Evolutionary conservation across 495 filamentous ascomycete species (phyloP).

Genomic region (Entonaema liquescens): DNA sequence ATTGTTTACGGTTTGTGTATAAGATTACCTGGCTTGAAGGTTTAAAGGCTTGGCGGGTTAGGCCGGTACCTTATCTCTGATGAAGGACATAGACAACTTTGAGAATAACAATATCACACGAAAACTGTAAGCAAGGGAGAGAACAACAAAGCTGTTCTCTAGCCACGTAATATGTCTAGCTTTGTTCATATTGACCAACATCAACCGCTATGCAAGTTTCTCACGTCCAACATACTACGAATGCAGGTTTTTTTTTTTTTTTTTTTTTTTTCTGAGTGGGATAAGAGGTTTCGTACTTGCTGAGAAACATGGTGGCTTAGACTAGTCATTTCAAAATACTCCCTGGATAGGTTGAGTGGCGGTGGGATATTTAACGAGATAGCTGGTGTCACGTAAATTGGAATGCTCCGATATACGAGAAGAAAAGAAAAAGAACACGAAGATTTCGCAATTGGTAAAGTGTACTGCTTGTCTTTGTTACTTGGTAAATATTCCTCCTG

Average conservation of each 20-base stretch:
- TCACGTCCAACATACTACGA: neutral
- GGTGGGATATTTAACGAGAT: neutral
- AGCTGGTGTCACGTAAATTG: neutral
- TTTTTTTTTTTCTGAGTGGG: neutral
- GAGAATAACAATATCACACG: neutral
- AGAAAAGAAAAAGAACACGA: neutral
- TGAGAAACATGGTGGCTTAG: neutral
- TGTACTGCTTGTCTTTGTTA: neutral
- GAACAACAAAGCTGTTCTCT: neutral
- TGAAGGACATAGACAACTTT: neutral
- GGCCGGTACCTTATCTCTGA: neutral
- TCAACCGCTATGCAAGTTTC: neutral
- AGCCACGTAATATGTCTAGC: neutral
- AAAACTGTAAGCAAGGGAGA: neutral
- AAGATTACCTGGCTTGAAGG: neutral
- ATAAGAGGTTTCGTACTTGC: neutral
- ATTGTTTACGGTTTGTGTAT: neutral
- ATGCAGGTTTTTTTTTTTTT: neutral
- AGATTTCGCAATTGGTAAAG: neutral
- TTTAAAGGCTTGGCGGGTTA: neutral
- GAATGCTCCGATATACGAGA: neutral
- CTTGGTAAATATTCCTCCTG: conserved; percentile 22
- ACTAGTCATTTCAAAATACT: neutral
- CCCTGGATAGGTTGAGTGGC: neutral
- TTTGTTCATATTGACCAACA: neutral